These are phyloP conservation scores for Blastobotrys ciferrii DNA, from an alignment of 1,139 yeast species.

Conservation along the genomic window DNA sequence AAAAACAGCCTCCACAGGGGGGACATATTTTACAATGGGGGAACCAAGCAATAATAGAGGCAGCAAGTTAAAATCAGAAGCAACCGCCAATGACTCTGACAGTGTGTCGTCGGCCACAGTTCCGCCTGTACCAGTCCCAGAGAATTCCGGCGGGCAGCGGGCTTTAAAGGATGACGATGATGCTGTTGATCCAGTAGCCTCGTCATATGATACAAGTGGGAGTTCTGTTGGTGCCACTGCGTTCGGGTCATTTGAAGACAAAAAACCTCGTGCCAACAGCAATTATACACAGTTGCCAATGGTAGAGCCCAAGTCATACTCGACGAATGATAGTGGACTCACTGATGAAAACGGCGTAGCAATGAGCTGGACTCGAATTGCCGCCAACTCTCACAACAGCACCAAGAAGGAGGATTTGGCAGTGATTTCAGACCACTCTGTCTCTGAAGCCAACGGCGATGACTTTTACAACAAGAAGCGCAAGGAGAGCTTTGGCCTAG, in stretches of 20 bases:
- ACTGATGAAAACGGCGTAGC: background rate
- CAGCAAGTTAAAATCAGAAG: background rate
- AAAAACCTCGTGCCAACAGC: background rate
- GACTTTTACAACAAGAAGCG: background rate
- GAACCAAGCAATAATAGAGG: no score
- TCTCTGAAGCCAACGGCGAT: background rate
- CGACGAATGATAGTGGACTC: background rate
- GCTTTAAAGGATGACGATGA: background rate
- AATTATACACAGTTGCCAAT: slow-evolving; percentile 1
- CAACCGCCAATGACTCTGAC: background rate
- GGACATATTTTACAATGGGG: no score
- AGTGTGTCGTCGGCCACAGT: background rate
- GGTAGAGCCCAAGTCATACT: background rate
- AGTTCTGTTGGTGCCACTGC: slow-evolving; percentile 1
- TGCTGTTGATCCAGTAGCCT: background rate
- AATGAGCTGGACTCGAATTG: background rate
- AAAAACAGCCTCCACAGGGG: no score
- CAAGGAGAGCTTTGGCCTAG: slow-evolving; percentile 4
- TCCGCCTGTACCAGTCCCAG: slow-evolving; percentile 11
- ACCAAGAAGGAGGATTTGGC: background rate
- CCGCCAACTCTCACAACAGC: background rate
- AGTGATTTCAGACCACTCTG: background rate
- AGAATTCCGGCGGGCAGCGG: background rate
- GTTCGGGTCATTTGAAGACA: slow-evolving; percentile 5
- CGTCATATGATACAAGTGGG: slow-evolving; percentile 3